Conservation (phyloP, 2,329 filamentous ascomycete genomes). For the Cadophora malorum region DNA sequence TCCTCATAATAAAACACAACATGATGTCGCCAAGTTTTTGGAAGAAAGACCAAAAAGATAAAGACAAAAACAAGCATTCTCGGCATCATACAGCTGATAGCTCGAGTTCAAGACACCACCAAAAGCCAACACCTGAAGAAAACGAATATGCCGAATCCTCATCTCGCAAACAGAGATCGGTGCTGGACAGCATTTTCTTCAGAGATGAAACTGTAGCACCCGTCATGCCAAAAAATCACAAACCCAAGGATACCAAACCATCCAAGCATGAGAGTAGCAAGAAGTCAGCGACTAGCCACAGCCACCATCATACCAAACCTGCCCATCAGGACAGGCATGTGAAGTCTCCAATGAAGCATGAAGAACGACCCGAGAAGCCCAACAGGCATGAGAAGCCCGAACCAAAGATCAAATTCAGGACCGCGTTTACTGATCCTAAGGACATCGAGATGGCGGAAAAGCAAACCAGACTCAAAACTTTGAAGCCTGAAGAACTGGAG, state of each 20-base stretch:
- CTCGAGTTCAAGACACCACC: neutral
- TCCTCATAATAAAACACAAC: neutral
- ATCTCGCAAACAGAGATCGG: neutral
- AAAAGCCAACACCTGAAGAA: neutral
- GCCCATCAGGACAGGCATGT: neutral
- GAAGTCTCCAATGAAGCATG: neutral
- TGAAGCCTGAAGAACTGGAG: neutral
- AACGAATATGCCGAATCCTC: neutral
- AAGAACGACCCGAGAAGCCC: neutral
- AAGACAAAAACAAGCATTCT: neutral
- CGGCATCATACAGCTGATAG: neutral
- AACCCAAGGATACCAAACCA: neutral
- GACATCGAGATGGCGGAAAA: slow-evolving; percentile 18
- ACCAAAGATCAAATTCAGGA: neutral
- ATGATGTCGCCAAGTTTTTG: neutral
- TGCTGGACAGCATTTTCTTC: neutral
- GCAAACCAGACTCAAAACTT: neutral
- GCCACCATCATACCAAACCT: neutral
- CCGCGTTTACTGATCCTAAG: neutral
- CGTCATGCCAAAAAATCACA: neutral
- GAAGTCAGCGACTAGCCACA: neutral
- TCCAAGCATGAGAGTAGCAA: neutral
- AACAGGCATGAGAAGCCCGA: neutral
- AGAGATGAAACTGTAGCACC: neutral
- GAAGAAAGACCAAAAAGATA: slow-evolving; percentile 4